Base-by-base conservation (phyloP, 1,284 basidiomycete species). In the Papiliotrema terrestris region DNA sequence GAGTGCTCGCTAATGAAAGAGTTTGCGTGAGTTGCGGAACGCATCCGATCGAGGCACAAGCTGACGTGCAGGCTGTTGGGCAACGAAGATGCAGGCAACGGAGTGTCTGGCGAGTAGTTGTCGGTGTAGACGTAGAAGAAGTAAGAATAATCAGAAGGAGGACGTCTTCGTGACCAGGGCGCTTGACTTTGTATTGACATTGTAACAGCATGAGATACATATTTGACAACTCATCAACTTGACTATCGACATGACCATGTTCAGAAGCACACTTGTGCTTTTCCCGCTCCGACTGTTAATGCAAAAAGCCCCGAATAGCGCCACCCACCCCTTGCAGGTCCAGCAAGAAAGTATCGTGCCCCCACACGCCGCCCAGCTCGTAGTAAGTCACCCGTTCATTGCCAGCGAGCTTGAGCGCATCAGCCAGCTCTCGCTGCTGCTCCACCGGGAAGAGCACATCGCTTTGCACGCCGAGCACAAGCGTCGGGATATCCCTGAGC, bases 381-480 rank as follows among this genome's bases (percentile, higher is more conserved):
- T 95, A 98, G 77, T 98, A 98, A 56, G 89, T 87, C 32, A 99
- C 96, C 57, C 82, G 79, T 20, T 84, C 77, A 74, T 95, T 95
- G 0, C 95, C 95, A 1, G 87, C 85, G 82, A 94, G 84, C 57
- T 91, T 82, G 59, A 99, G 77, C 29, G 93, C 94, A 74, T 98
- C 93, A 3, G 89, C 92, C 22, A 97, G 81, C 77, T 98, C 95
- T 29, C 95, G 81, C 76, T 98, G 96, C 77, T 98, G 95, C 69
- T 98, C 94, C 6, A 98, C 91, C 0, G 94, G 91, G 78, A 99
- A 98, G 23, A 99, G 79, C 41, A 98, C 94, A 69, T 99, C 95
- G 67, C 87, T 90, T 78, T 99, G 95, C 5, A 97, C 95, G 19
- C 96, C 96, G 13, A 99, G 82, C 1, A 99, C 83, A 26, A 99